Evolutionary conservation across 371 early-diverging fungal genomes (phyloP), one percentile per base, ranked within the genome.

Genomic region (Rhizomucor miehei): DNA sequence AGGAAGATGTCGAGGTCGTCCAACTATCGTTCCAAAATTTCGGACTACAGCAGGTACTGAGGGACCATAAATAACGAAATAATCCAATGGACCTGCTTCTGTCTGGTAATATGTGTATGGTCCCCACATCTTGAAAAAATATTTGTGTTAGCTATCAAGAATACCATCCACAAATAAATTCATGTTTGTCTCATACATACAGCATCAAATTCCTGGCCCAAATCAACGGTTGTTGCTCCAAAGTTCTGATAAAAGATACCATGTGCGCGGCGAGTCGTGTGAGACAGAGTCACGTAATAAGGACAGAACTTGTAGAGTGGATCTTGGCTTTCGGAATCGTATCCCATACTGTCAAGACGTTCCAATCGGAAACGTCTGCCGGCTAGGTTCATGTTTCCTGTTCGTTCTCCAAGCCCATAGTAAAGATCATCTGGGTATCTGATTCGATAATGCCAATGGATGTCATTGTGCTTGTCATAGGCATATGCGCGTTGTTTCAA

Each of bases 241-340:
- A 81, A 63, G 29, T 73, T 71, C 45, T 80, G 74, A 56, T 86
- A 86, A 56, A 67, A 84, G 1, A 84, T 54, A 23, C 82, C 86
- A 67, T 80, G 71, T 0, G 81, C 77, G 24, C 52, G 43, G 19
- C 62, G 48, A 6, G 75, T 63, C 4, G 40, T 39, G 3, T 52
- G 49, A 21, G 77, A 72, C 6, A 83, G 50, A 1, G 63, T 68
- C 44, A 81, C 56, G 49, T 75, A 75, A 49, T 80, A 81, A 0
- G 84, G 84, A 16, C 71, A 66, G 52, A 75, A 76, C 56, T 86
- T 86, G 66, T 84, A 86, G 3, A 82, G 61, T 4, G 86, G 83
- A 55, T 84, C 84, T n/a, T 75, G 69, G 9, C 48, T 53, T 39
- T 73, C 67, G 5, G 84, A 69, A 53, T 81, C 73, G 53, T 82